Evolutionary conservation across 495 filamentous ascomycete species (phyloP).

Genomic region (Choiromyces venosus): DNA sequence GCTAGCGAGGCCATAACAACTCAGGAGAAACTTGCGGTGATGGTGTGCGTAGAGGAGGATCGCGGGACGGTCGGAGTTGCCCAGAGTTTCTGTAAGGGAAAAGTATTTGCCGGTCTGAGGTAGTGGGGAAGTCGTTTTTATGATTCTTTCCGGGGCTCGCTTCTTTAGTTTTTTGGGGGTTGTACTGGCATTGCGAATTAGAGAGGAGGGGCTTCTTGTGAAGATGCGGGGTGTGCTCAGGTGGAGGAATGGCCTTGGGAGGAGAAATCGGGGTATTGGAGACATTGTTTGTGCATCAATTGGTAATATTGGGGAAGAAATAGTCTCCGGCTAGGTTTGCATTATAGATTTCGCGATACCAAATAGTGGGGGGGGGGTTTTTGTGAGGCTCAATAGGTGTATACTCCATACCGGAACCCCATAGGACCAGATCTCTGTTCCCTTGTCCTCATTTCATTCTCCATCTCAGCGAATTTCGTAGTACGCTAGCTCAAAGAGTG

Average conservation of each 20-base stretch:
- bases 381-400: not conserved
- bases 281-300: not conserved
- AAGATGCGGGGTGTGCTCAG: not conserved
- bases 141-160: conserved; percentile 41
- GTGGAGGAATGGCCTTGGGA: not conserved
- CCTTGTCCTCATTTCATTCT: not conserved
- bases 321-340: too few relatives aligned
- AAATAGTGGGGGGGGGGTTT: not conserved
- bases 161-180: conserved; percentile 1
- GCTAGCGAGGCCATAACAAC: conserved; percentile 25
- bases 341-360: not conserved
- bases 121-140: conserved; percentile 5
- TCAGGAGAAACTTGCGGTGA: conserved; percentile 21
- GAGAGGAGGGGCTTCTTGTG: not conserved
- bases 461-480: not conserved
- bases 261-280: not conserved
- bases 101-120: conserved; percentile 17
- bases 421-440: not conserved
- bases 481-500: not conserved
- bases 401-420: not conserved
- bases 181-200: not conserved
- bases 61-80: conserved; percentile 13
- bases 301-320: not conserved
- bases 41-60: conserved; percentile 31
- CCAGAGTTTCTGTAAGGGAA: conserved; percentile 27